Evolutionary conservation across 495 filamentous ascomycete genomes (phyloP).

Genomic region (Talaromyces wortmannii): DNA sequence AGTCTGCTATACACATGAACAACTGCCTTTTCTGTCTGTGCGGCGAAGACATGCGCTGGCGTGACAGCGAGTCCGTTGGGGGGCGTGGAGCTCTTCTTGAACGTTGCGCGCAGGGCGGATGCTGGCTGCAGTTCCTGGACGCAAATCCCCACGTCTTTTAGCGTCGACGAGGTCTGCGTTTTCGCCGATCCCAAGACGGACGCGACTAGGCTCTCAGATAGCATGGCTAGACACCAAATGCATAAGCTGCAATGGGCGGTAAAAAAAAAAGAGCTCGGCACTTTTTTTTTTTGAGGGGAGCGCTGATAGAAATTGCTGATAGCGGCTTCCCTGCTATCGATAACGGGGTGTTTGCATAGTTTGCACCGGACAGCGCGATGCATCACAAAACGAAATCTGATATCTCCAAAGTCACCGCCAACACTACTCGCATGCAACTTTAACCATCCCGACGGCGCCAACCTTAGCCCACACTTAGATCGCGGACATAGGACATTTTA

Average conservation of each 20-base stretch:
- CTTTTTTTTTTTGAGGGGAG: conserved; percentile 22
- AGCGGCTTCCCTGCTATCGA: conserved; percentile 10
- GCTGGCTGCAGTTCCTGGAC: conserved; percentile 74
- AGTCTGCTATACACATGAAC: conserved; percentile 84
- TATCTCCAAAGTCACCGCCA: not conserved
- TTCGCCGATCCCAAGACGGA: conserved; percentile 60
- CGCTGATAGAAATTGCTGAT: conserved; percentile 9
- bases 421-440: not conserved
- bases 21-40: conserved; percentile 83
- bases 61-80: conserved; percentile 75
- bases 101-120: conserved; percentile 60
- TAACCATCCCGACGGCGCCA: not conserved
- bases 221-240: conserved; percentile 43
- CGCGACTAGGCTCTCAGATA: conserved; percentile 75
- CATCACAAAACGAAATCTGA: not conserved
- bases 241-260: conserved; percentile 10
- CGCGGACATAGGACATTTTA: not conserved
- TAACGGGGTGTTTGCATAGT: conserved; percentile 34
- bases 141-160: conserved; percentile 78
- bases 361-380: conserved; percentile 12
- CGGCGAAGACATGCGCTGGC: conserved; percentile 80
- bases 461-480: not conserved
- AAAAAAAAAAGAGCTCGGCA: conserved; percentile 5
- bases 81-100: conserved; percentile 87
- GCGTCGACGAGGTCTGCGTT: conserved; percentile 54